A percentile compares a stretch with the other conserved stretches of the same genome.
Conservation (phyloP, 352 stramenopile genomes). For the Phytophthora megakarya region DNA sequence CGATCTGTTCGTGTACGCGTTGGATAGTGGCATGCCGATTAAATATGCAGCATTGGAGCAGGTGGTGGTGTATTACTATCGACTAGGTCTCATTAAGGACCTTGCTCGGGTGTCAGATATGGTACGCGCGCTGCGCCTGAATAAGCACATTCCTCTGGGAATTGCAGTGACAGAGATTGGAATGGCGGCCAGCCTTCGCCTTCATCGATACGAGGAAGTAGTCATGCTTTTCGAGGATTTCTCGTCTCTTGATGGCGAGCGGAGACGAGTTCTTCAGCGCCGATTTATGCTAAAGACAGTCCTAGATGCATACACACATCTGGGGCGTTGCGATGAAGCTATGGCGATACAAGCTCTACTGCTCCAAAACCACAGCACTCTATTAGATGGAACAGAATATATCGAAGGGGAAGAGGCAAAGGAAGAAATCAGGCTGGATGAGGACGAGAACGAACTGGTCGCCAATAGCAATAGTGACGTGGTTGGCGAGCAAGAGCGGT, state of each 20-base stretch:
- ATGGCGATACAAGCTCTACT: constrained; percentile 64
- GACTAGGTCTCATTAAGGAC: constrained; percentile 60
- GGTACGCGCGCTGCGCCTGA: constrained; percentile 65
- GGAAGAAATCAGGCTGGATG: constrained; percentile 9
- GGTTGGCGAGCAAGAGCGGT: constrained; percentile 21
- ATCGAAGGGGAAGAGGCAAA: constrained; percentile 2
- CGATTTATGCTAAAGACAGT: constrained; percentile 69
- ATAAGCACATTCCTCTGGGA: constrained; percentile 76
- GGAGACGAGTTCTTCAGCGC: constrained; percentile 59
- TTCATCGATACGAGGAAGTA: constrained; percentile 65
- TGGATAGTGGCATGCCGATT: constrained; percentile 69
- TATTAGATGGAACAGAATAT: constrained; percentile 23
- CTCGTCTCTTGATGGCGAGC: constrained; percentile 56
- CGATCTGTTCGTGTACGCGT: constrained; percentile 58
- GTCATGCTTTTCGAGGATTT: constrained; percentile 82
- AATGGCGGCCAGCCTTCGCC: constrained; percentile 67
- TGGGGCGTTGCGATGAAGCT: constrained; percentile 65
- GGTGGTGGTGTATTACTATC: constrained; percentile 75
- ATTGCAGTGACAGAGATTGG: constrained; percentile 77
- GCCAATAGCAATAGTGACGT: constrained; percentile 39
- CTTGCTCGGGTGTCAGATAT: constrained; percentile 69
- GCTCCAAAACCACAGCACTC: constrained; percentile 35
- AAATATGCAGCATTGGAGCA: constrained; percentile 80
- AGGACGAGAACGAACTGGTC: constrained; percentile 25
- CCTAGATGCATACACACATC: constrained; percentile 51